Evolutionary conservation across 1,284 basidiomycete genomes (phyloP).

Genomic region (Gomphus bonarii): DNA sequence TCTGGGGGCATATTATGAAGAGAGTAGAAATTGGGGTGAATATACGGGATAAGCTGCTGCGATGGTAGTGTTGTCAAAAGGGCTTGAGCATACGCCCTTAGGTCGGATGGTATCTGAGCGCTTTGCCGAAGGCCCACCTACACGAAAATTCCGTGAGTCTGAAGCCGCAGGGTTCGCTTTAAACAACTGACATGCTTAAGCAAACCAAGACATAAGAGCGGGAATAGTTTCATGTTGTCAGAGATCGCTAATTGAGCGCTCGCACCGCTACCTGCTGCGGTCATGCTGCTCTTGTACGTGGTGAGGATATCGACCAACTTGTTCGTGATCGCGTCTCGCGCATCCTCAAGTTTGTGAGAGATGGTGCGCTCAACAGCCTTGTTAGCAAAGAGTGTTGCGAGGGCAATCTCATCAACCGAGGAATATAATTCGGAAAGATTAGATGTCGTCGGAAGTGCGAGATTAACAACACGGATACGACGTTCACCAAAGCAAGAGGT

Average conservation of each 20-base stretch:
- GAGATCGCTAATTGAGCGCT: conserved; percentile 89
- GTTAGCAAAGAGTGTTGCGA: conserved; percentile 85
- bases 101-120: conserved; percentile 91
- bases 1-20: conserved; percentile 95
- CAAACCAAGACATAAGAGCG: conserved; percentile 80
- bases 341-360: conserved; percentile 88
- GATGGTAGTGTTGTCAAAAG: conserved; percentile 87
- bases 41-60: conserved; percentile 86
- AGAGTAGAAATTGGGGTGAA: conserved; percentile 93
- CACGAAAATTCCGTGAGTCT: neutral
- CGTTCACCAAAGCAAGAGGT: conserved; percentile 95
- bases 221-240: conserved; percentile 91
- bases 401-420: conserved; percentile 89
- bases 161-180: neutral
- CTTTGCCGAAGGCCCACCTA: conserved; percentile 92
- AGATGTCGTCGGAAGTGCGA: conserved; percentile 87
- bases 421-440: conserved; percentile 92
- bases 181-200: conserved; percentile 75
- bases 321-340: conserved; percentile 83
- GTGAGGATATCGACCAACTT: conserved; percentile 85
- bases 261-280: conserved; percentile 83
- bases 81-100: conserved; percentile 91
- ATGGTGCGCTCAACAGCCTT: conserved; percentile 94
- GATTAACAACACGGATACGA: conserved; percentile 91
- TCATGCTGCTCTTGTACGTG: conserved; percentile 97